Percentiles rank a stretch among this genome's conserved stretches.
phyloP scores from a whole-genome alignment of 2,329 filamentous ascomycete genomes.

The Xylariales sp. region DNA sequence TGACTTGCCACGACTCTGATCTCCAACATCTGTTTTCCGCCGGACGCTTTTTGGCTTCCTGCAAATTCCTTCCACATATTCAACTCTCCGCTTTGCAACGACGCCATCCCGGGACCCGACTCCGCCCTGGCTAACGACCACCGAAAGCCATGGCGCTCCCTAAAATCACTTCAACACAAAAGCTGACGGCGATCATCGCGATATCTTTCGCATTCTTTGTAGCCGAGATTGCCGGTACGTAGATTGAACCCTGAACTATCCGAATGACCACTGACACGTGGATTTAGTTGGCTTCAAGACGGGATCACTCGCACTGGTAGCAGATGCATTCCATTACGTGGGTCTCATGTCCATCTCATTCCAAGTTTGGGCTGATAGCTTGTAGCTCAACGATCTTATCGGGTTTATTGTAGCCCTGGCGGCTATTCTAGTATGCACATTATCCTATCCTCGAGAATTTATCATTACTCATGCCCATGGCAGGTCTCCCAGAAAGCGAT shows the following conservation, averaged over 20 bases:
- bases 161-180: slow-evolving; percentile 37
- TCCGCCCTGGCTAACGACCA: no score
- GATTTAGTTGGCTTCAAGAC: slow-evolving; percentile 42
- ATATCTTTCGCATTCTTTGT: slow-evolving; percentile 49
- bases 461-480: neutral
- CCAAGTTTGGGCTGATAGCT: neutral
- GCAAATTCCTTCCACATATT: no score
- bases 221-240: slow-evolving; percentile 44
- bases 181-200: slow-evolving; percentile 41
- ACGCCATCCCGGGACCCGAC: no score
- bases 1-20: no score
- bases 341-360: slow-evolving; percentile 17
- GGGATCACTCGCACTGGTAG: slow-evolving; percentile 64
- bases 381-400: slow-evolving; percentile 60
- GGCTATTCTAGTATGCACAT: slow-evolving; percentile 52
- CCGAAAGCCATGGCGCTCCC: slow-evolving; percentile 27
- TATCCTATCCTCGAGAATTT: neutral
- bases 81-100: no score
- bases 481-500: slow-evolving; percentile 54
- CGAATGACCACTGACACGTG: neutral
- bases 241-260: slow-evolving; percentile 1
- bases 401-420: slow-evolving; percentile 63
- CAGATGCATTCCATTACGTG: slow-evolving; percentile 77
- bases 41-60: no score
- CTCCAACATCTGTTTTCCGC: no score